Percentiles rank a stretch among this genome's conserved stretches.
Conservation (phyloP, 2,329 filamentous ascomycete species). For the Triangularia setosa region DNA sequence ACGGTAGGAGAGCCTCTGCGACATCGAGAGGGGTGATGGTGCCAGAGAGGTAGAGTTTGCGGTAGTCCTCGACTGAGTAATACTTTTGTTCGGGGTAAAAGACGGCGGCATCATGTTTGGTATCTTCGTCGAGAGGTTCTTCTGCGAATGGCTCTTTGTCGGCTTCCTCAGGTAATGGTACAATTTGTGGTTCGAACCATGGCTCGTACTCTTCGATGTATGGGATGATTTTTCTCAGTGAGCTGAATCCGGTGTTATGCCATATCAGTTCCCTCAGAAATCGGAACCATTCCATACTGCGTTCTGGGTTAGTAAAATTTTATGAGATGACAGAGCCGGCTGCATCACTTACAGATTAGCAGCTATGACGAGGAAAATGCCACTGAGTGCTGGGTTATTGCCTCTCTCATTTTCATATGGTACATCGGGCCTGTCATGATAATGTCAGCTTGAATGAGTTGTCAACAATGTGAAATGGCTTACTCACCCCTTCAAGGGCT, state of each 20-base stretch:
- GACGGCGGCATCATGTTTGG: slow-evolving; percentile 3
- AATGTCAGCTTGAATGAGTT: not conserved
- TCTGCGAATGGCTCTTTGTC: not conserved
- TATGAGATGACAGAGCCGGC: not conserved
- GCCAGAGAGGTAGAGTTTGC: slow-evolving; percentile 41
- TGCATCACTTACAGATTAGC: slow-evolving; percentile 48
- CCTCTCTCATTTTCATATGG: slow-evolving; percentile 44
- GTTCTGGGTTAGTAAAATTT: slow-evolving; percentile 8
- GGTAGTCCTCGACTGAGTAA: slow-evolving; percentile 48
- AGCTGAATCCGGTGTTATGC: slow-evolving; percentile 60
- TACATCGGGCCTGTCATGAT: slow-evolving; percentile 31
- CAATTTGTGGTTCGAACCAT: slow-evolving; percentile 44
- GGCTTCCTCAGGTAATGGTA: slow-evolving; percentile 32
- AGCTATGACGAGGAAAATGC: slow-evolving; percentile 48
- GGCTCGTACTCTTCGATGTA: slow-evolving; percentile 49
- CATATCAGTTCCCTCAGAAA: slow-evolving; percentile 55
- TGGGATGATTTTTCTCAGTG: slow-evolving; percentile 50
- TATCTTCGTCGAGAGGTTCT: slow-evolving; percentile 6
- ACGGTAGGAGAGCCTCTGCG: slow-evolving; percentile 41
- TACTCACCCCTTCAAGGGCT: slow-evolving; percentile 32
- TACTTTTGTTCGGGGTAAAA: slow-evolving; percentile 26
- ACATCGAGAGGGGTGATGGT: slow-evolving; percentile 45
- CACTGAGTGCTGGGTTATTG: slow-evolving; percentile 56
- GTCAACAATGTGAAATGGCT: not conserved
- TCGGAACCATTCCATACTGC: slow-evolving; percentile 51